Conservation (phyloP, 176 grass and related monocot genomes). For the Calamus simplicifolius region DNA sequence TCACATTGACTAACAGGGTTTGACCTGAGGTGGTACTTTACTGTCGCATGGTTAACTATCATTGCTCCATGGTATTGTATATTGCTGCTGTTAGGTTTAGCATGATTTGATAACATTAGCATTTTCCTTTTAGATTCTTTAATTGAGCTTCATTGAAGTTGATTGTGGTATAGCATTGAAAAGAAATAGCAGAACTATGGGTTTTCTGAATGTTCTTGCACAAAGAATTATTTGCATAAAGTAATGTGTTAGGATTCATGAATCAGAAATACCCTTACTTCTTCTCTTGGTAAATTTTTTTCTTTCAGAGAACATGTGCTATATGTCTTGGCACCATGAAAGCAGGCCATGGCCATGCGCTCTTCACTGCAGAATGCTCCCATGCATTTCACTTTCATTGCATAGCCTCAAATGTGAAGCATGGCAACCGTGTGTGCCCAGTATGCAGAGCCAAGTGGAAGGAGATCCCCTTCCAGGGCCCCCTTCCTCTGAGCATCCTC, state of each 20-base stretch:
- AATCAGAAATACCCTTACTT: background rate
- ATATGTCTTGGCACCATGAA: conserved; percentile 89
- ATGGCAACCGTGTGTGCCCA: conserved; percentile 82
- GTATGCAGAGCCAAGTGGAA: conserved; percentile 89
- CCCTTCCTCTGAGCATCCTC: conserved; percentile 35
- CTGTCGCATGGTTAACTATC: too few species aligned
- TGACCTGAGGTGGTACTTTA: too few species aligned
- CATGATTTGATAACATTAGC: too few species aligned
- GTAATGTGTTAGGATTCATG: background rate
- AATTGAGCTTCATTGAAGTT: too few species aligned
- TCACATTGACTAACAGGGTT: too few species aligned
- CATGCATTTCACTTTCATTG: conserved; percentile 96
- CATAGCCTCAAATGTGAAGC: conserved; percentile 84
- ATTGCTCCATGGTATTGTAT: too few species aligned
- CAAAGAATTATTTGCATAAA: too few species aligned
- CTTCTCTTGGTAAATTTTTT: conserved; percentile 19
- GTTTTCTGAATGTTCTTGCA: too few species aligned
- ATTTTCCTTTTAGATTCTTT: too few species aligned
- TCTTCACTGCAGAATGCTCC: conserved; percentile 94
- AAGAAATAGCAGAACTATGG: too few species aligned
- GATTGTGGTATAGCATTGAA: too few species aligned
- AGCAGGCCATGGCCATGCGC: conserved; percentile 64
- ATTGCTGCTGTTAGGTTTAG: too few species aligned
- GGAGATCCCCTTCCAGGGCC: conserved; percentile 64
- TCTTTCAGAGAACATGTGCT: conserved; percentile 64